phyloP scores from a whole-genome alignment of 176 grass and related monocot species.

The Hordeum marinum region DNA sequence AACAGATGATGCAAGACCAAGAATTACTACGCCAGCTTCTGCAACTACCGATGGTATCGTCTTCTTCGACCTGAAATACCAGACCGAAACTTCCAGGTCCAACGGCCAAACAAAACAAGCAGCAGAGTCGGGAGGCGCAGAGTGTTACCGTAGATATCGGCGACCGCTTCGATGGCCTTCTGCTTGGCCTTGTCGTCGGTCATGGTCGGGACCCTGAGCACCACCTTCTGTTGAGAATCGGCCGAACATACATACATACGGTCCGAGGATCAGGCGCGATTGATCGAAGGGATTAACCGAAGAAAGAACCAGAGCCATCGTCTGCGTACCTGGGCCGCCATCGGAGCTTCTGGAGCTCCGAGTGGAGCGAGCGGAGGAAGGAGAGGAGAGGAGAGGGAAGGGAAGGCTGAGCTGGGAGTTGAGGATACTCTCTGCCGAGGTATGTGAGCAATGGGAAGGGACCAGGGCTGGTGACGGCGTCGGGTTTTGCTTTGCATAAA shows the following conservation, averaged over 20 bases:
- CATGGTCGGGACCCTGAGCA: constrained; percentile 77
- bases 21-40: neutral
- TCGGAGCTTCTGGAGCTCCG: constrained; percentile 1
- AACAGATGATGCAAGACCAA: neutral
- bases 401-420: neutral
- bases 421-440: constrained; percentile 22
- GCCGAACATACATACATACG: neutral
- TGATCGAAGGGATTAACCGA: neutral
- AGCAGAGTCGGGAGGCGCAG: neutral
- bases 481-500: constrained; percentile 41
- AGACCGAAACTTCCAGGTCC: neutral
- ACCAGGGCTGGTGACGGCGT: constrained; percentile 20
- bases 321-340: constrained; percentile 61
- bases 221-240: constrained; percentile 59
- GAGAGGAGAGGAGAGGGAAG: neutral
- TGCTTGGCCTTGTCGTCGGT: constrained; percentile 83
- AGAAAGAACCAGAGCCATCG: neutral
- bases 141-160: constrained; percentile 68
- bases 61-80: neutral
- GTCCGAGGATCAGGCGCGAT: neutral
- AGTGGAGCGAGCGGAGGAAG: neutral
- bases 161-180: constrained; percentile 83
- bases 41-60: neutral
- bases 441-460: constrained; percentile 24
- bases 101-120: neutral